Evolutionary conservation across 805 yeast genomes (phyloP).

Genomic region (Lipomyces yamanashiensis): DNA sequence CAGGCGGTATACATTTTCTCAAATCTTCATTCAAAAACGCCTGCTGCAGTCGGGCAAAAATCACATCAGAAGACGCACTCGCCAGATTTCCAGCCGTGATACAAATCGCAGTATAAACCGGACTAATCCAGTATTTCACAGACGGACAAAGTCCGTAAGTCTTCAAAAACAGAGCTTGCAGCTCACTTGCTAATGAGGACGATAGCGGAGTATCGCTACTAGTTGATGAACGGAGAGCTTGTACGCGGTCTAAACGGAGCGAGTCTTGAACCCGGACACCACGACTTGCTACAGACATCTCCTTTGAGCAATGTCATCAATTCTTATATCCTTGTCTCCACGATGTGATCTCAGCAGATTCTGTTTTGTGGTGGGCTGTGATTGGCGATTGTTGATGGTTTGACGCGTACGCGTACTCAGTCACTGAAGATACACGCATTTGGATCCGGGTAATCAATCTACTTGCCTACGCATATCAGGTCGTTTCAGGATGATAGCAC

Average conservation of each 20-base stretch:
- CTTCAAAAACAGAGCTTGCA: conserved; percentile 2
- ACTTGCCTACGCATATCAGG: no score
- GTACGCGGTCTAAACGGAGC: background rate
- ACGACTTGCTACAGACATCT: background rate
- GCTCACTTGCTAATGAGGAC: background rate
- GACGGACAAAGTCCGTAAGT: conserved; percentile 23
- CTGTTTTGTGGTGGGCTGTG: no score
- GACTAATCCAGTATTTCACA: conserved; percentile 10
- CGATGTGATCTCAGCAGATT: no score
- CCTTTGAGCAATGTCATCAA: no score
- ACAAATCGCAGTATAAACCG: conserved; percentile 5
- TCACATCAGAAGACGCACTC: background rate
- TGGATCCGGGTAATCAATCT: no score
- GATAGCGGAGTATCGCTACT: background rate
- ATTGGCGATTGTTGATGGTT: no score
- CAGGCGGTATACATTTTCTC: conserved; percentile 14
- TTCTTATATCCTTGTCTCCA: no score
- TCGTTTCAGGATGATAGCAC: no score
- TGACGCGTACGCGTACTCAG: no score
- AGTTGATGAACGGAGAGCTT: background rate
- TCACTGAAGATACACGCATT: no score
- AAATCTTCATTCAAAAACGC: conserved; percentile 20
- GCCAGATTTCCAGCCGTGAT: background rate
- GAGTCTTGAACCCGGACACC: background rate
- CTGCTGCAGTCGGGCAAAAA: conserved; percentile 13